Base-by-base conservation (phyloP, 1,139 yeast species). In the Yamadazyma epiphylla region DNA sequence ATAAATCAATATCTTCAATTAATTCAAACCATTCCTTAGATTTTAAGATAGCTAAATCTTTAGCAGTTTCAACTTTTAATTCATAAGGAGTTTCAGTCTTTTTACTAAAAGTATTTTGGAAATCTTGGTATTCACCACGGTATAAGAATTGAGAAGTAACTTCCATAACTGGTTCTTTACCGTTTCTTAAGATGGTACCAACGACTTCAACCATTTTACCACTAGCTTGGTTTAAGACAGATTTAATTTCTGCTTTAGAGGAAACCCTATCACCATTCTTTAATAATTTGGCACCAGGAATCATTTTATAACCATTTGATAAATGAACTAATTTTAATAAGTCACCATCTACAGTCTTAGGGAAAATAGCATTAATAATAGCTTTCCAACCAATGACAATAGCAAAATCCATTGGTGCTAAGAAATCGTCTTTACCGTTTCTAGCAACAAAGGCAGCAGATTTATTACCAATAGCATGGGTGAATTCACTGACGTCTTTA, bases 331-430 rank as follows among this genome's bases (percentile, higher is more conserved):
- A 76, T 58, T 84, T 84, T 66, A 91, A 74, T 53, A 91, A 74
- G 58, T 91, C 98, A 64, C 98, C 98, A 60, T 94, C 97, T 49
- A 94, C 94, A 42, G 81, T 79, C 60, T 78, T 78, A 35, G 98
- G 98, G 94, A 91, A 94, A 48, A 91, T 86, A 15, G 97, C 91
- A 68, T 84, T 87, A 68, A 91, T 89, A 54, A 94, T 89, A 30
- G 96, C 95, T 67, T 83, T 84, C 99, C 99, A 91, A 29, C 98
- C 98, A 51, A 89, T 77, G 37, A 94, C 97, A 60, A 91, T 91
- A 32, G 98, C 97, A 55, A 89, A 94, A 70, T 91, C 99, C 97
- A 91, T 91, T 52, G 99, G 99, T 31, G 98, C 98, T 17, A 10
- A 17, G 49, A 79, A 73, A 38, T 88, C 80, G 30, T 72, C 74